A percentile compares a stretch with the other conserved stretches of the same genome.
Evolutionary conservation across 306 rosid species (phyloP).

Genomic region (Pyrus communis): DNA sequence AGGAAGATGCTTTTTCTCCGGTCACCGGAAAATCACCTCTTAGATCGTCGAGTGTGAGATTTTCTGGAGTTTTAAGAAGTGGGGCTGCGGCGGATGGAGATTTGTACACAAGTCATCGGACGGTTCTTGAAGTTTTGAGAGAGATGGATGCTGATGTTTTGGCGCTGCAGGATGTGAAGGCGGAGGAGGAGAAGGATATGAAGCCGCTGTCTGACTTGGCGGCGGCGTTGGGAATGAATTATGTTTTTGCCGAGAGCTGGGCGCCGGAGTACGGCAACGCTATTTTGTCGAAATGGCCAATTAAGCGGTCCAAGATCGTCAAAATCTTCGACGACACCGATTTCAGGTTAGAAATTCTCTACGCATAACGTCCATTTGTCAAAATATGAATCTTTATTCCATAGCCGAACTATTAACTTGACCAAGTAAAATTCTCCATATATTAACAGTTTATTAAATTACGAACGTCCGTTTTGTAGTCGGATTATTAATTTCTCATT

Average conservation of each 20-base stretch:
- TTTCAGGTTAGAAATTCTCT: conserved; percentile 43
- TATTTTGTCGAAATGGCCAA: conserved; percentile 85
- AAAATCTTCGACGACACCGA: conserved; percentile 74
- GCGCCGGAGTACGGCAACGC: conserved; percentile 97
- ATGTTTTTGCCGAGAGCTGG: conserved; percentile 94
- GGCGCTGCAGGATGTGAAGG: conserved; percentile 93
- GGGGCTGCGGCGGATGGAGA: conserved; percentile 2
- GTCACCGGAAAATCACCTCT: conserved; percentile 24
- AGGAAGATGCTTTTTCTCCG: conserved; percentile 1
- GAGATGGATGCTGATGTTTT: conserved; percentile 78
- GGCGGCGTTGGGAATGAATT: conserved; percentile 64
- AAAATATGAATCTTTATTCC: no score
- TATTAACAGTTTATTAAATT: no score
- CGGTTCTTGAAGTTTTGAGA: conserved; percentile 65
- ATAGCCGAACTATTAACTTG: no score
- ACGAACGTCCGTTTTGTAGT: no score
- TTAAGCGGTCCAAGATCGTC: conserved; percentile 51
- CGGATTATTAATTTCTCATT: background rate
- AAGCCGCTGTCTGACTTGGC: conserved; percentile 91
- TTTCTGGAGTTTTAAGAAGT: background rate
- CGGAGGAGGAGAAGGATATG: conserved; percentile 92
- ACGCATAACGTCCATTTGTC: no score
- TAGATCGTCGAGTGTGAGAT: conserved; percentile 20
- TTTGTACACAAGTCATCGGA: conserved; percentile 26
- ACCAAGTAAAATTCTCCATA: no score